Base-by-base conservation (phyloP, 169 alveolate species). In the Cryptosporidium meleagridis region DNA sequence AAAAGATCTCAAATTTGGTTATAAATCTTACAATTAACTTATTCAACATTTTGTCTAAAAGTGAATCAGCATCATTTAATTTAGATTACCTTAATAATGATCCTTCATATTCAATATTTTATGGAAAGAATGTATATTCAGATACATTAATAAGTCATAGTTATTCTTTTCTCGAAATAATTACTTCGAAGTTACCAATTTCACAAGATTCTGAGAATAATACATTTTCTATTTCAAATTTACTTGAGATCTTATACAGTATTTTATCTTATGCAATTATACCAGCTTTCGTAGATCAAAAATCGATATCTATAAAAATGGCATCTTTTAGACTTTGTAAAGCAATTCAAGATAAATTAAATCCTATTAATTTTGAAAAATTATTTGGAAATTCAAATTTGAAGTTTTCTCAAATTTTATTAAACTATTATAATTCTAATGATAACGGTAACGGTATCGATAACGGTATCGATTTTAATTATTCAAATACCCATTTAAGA, bases 261-360 rank as follows among this genome's bases (percentile, higher is more conserved):
- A 16, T 62, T 44, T 62, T 65, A 16, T 31, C 37, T 16, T 55
- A 53, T 62, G 39, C 72, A 14, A 33, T 80, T 10, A 12, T 80
- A 44, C 73, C 73, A 16, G 80, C 51, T n/a, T 26, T 65, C 7
- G 62, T 52, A 75, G 9, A 12, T 26, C 72, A 80, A 26, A 26
- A 48, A 55, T 73, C 68, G 2, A 33, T 29, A 35, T 55, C 86
- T 33, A 37, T 55, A 14, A 80, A 51, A 62, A 59, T 45, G 45
- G 89, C 89, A 26, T 80, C 89, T 37, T 44, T 80, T 21, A 80
- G 68, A 39, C 68, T 80, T 7, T 80, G 89, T 67, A 80, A 44
- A 48, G 48, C 75, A 23, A 39, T 65, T n/a, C 45, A 62, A 62
- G 75, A 65, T 39, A 41, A 61, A 61, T 37, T 80, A 18, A 23